A percentile compares a stretch with the other conserved stretches of the same genome.
Conservation (phyloP, 768 basidiomycete species). For the Candolleomyces aberdarensis region DNA sequence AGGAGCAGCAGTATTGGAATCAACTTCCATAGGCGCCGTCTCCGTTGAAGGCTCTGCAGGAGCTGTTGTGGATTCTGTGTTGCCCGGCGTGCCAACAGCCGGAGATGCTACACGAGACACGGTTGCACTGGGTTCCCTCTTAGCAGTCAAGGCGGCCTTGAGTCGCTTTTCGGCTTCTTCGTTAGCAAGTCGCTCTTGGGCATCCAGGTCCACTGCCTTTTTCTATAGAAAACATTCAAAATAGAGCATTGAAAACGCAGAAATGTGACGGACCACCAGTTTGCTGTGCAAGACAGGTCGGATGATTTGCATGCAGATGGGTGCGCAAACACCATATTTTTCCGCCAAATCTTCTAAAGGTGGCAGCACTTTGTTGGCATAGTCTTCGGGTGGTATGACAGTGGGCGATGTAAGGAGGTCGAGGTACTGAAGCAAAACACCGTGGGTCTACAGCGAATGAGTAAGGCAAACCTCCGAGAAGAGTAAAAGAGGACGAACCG, state of each 20-base stretch:
- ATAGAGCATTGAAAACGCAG: neutral
- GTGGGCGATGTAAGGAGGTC: conserved; percentile 78
- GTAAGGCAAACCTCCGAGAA: conserved; percentile 8
- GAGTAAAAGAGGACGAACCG: conserved; percentile 48
- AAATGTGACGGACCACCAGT: conserved; percentile 48
- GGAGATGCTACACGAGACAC: conserved; percentile 67
- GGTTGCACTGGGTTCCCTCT: conserved; percentile 60
- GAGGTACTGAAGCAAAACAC: conserved; percentile 87
- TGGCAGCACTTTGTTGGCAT: conserved; percentile 72
- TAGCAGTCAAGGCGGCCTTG: conserved; percentile 76
- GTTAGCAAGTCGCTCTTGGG: conserved; percentile 64
- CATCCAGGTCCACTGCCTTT: conserved; percentile 60
- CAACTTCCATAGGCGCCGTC: conserved; percentile 52
- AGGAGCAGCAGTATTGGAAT: conserved; percentile 15
- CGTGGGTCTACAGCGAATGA: conserved; percentile 66
- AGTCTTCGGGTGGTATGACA: conserved; percentile 67
- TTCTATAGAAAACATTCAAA: conserved; percentile 34
- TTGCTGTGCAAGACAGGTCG: conserved; percentile 72
- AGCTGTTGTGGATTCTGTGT: conserved; percentile 16
- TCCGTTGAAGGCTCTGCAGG: conserved; percentile 29
- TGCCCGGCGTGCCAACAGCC: conserved; percentile 27
- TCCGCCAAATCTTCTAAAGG: conserved; percentile 68
- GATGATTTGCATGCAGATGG: conserved; percentile 92
- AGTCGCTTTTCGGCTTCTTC: conserved; percentile 80
- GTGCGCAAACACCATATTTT: conserved; percentile 76